Percentiles rank a stretch among this genome's conserved stretches.
phyloP scores from a whole-genome alignment of 2,329 filamentous ascomycete species.

The Sclerotinia glacialis region DNA sequence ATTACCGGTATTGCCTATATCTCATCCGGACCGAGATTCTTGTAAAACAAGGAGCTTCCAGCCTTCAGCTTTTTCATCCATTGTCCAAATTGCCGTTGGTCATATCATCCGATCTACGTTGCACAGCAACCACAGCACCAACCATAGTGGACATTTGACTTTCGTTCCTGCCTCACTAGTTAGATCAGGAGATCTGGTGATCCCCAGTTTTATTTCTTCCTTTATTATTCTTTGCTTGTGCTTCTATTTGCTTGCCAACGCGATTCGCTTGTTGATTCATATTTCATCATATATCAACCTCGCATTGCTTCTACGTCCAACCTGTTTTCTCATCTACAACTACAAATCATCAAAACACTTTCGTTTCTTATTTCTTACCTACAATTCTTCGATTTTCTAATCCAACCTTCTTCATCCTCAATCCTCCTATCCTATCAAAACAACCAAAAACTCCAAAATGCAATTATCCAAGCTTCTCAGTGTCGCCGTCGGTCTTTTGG shows the following conservation, averaged over 20 bases:
- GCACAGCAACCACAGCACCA: neutral
- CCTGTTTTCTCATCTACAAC: slow-evolving; percentile 5
- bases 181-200: slow-evolving; percentile 1
- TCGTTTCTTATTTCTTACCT: neutral
- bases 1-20: neutral
- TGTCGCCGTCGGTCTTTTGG: slow-evolving; percentile 18
- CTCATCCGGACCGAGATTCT: neutral
- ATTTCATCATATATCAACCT: slow-evolving; percentile 20
- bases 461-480: slow-evolving; percentile 20
- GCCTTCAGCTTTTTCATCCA: neutral
- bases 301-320: neutral
- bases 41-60: slow-evolving; percentile 13
- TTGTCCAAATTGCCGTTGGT: slow-evolving; percentile 4
- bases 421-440: slow-evolving; percentile 6
- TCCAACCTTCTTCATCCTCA: neutral
- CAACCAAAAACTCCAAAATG: slow-evolving; percentile 4
- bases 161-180: slow-evolving; percentile 7
- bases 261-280: slow-evolving; percentile 10
- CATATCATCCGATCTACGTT: neutral
- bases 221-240: slow-evolving; percentile 1
- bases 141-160: slow-evolving; percentile 5
- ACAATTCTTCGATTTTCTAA: neutral
- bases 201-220: slow-evolving; percentile 5
- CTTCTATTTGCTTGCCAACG: neutral
- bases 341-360: slow-evolving; percentile 1